Base-by-base conservation (phyloP, 2,329 filamentous ascomycete genomes). In the Ustulina deusta region DNA sequence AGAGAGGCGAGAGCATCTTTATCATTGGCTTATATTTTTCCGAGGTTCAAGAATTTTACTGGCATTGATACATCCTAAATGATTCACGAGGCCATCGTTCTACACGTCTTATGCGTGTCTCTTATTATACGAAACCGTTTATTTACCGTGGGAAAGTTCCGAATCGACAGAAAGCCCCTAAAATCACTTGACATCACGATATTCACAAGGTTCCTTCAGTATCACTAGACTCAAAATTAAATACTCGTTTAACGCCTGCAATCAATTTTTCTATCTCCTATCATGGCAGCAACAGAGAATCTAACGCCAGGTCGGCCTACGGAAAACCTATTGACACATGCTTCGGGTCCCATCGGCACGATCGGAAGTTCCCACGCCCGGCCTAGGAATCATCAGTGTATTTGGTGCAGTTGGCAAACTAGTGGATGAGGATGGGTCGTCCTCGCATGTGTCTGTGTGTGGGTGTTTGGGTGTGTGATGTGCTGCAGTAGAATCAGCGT, bases 401-500 rank as follows among this genome's bases (percentile, higher is more conserved):
- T 22, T 72, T 68, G 64, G 61, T 73, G 72, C 71, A 75, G 71
- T 70, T 71, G 32, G 67, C 56, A 71, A 68, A 69, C 64, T 56
- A 67, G 59, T 64, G 51, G 60, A 58, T 54, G 42, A 63, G 55
- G 55, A 65, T 54, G 48, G 27, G 32, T 57, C 25, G 32, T 60
- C 67, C 64, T 66, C 56, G 61, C 22, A 11, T 48, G 20, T 20
- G 27, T 34, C 17, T 48, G 36, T 54, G 20, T 63, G 29, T 48
- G 11, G 42, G n/a, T 38, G 34, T 54, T 29, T 63, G 49, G 27
- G 42, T 65, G 38, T 54, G 46, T 57, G 63, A 67, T 66, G 51
- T 69, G 69, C 69, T 71, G 67, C 69, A 63, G 73, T 73, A 76
- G 64, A 74, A 76, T 76, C 74, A 76, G 75, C 72, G 71, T 73